Percentiles rank a stretch among this genome's conserved stretches.
Conservation (phyloP, 225 moss, liverwort and hornwort genomes). For the Anthoceros angustus region DNA sequence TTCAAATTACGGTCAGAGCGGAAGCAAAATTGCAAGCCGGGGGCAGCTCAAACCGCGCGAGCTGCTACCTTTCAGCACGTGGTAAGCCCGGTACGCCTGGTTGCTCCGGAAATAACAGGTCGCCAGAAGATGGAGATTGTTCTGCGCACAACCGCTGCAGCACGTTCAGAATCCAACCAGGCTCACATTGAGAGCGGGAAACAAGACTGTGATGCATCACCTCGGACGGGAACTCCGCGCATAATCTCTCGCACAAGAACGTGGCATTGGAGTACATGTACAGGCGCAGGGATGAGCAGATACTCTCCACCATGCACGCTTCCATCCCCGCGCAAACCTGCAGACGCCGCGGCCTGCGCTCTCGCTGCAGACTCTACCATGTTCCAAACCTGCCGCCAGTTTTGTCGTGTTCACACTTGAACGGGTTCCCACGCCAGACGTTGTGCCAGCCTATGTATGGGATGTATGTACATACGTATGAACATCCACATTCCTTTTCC, state of each 20-base stretch:
- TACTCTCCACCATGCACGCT: slow-evolving; percentile 58
- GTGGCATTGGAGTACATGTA: slow-evolving; percentile 82
- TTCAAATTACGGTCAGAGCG: background rate
- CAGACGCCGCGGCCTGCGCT: background rate
- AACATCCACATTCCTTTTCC: too few relatives aligned
- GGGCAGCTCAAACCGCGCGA: background rate
- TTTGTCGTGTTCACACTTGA: too few relatives aligned
- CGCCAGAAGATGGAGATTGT: slow-evolving; percentile 69
- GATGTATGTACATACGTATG: too few relatives aligned
- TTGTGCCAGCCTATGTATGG: too few relatives aligned
- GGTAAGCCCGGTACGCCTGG: slow-evolving; percentile 81
- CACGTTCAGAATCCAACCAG: background rate
- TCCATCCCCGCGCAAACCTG: slow-evolving; percentile 34
- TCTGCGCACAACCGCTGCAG: slow-evolving; percentile 13
- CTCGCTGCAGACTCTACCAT: background rate
- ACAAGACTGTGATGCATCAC: slow-evolving; percentile 12
- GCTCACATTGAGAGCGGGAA: background rate
- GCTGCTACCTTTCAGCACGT: slow-evolving; percentile 51
- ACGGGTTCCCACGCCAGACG: too few relatives aligned
- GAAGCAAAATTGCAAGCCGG: background rate
- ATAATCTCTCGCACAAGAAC: slow-evolving; percentile 79
- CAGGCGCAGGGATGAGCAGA: slow-evolving; percentile 54
- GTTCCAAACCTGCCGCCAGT: too few relatives aligned
- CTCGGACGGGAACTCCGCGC: slow-evolving; percentile 81
- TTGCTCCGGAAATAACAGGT: slow-evolving; percentile 91